phyloP scores from a whole-genome alignment of 768 basidiomycete genomes.

The Crepidotus variabilis region DNA sequence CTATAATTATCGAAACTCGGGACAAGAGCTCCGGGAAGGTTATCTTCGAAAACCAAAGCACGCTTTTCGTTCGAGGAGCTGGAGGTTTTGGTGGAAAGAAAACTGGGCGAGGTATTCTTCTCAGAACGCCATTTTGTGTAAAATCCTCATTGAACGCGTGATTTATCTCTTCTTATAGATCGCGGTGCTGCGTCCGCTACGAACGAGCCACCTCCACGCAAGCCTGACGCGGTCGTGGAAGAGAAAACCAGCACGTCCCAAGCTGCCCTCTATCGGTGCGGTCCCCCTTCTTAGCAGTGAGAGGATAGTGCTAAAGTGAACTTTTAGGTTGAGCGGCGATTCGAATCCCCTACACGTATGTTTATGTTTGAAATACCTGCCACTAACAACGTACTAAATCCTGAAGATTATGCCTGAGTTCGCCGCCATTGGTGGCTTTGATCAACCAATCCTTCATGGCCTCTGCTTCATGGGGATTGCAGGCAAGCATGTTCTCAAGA shows the following conservation, averaged over 20 bases:
- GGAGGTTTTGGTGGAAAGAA: conserved; percentile 98
- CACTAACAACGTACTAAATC: neutral
- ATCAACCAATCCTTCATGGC: conserved; percentile 85
- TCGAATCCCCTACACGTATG: conserved; percentile 84
- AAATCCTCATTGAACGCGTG: neutral
- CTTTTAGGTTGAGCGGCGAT: conserved; percentile 81
- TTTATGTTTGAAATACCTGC: conserved; percentile 6
- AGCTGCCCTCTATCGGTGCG: conserved; percentile 88
- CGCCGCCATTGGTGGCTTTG: conserved; percentile 92
- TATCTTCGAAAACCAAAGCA: conserved; percentile 90
- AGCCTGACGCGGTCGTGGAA: conserved; percentile 82
- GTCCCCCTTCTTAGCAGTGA: conserved; percentile 1
- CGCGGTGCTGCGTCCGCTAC: conserved; percentile 84
- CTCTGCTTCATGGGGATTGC: conserved; percentile 92
- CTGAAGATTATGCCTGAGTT: conserved; percentile 86
- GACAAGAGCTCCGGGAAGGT: conserved; percentile 76
- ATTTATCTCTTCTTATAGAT: conserved; percentile 42
- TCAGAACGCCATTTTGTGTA: neutral
- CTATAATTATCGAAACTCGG: conserved; percentile 71
- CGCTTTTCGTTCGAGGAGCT: conserved; percentile 86
- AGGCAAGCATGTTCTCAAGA: conserved; percentile 87
- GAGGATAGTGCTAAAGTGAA: neutral
- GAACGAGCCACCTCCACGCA: conserved; percentile 77
- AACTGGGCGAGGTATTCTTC: conserved; percentile 62
- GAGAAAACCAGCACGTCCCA: conserved; percentile 82